Evolutionary conservation across 345 rosid species (phyloP), one percentile per base, ranked within the genome.

Genomic region (Hibiscus syriacus): DNA sequence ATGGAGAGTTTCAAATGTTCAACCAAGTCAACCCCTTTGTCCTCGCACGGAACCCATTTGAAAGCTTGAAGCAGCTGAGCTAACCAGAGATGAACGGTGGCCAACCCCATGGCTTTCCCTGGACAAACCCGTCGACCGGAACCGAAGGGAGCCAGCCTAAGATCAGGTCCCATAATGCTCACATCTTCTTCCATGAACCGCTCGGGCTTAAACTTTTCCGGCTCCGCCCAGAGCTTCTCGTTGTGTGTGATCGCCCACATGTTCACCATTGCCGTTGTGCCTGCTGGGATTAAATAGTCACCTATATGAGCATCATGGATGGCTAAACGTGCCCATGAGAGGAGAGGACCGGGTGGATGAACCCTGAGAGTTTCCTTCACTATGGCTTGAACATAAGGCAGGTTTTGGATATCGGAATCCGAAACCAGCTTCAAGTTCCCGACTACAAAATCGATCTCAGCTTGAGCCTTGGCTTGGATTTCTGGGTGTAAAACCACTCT

Each of bases 321-420:
- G 16, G 96, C 87, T 0, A 90, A 82, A 34, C 98, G 78, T n/a
- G 97, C 98, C 96, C 97, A 90, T 1, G 97, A 92, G 16, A 92
- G 86, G 38, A 92, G 90, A 0, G 92, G 97, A 1, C 97, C 97
- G 2, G 98, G 97, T 22, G 98, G 98, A 67, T 90, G 90, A 73
- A 86, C 57, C 70, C 97, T 81, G 11, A 90, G 71, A 49, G 97
- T 85, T 68, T 90, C 98, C 70, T 86, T 90, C 30, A 92, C 86
- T 2, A 92, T 72, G 26, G 90, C 93, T 5, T 67, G 88, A 1
- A 85, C 79, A 71, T 78, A 92, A 0, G 89, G 85, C 4, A 92
- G 78, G 16, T 80, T 77, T 0, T 79, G 71, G 46, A 88, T 76
- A 77, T 90, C 95, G 1, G 87, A 77, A 67, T 85, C 93, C 1